Conservation (phyloP, 1,284 basidiomycete genomes). For the Ceratobasidium theobromae region DNA sequence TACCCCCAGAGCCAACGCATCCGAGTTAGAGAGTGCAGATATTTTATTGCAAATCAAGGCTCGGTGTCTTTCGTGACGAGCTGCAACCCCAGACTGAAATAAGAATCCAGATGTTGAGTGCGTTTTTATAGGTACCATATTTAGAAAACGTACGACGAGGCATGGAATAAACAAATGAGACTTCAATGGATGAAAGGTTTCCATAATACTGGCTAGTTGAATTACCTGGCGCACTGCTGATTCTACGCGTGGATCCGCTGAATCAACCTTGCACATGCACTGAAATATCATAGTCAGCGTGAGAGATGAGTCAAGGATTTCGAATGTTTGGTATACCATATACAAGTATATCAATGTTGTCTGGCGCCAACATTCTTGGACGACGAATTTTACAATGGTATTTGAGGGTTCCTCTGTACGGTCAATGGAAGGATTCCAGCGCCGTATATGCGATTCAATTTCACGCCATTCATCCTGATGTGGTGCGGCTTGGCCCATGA, state of each 20-base stretch:
- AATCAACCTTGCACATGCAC: not conserved
- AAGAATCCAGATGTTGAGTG: too few relatives aligned
- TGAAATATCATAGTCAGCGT: not conserved
- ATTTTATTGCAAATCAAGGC: not conserved
- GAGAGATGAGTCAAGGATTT: not conserved
- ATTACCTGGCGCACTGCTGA: not conserved
- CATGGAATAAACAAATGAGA: not conserved
- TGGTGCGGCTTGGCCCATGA: not conserved
- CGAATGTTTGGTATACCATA: not conserved
- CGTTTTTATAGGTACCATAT: not conserved
- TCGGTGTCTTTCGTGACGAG: not conserved
- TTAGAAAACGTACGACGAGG: not conserved
- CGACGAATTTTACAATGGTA: not conserved
- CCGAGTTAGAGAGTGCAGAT: not conserved
- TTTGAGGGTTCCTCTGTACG: not conserved
- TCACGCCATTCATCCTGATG: not conserved
- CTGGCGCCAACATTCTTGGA: not conserved
- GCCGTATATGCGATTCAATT: not conserved
- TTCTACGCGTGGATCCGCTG: slow-evolving; percentile 2
- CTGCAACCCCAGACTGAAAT: not conserved
- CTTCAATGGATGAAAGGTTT: not conserved
- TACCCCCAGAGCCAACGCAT: not conserved
- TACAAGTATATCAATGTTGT: not conserved
- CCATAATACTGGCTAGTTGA: not conserved
- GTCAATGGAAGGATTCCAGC: not conserved